Conservation (phyloP, 2,329 filamentous ascomycete genomes). For the Cephalotrichum gorgonifer region DNA sequence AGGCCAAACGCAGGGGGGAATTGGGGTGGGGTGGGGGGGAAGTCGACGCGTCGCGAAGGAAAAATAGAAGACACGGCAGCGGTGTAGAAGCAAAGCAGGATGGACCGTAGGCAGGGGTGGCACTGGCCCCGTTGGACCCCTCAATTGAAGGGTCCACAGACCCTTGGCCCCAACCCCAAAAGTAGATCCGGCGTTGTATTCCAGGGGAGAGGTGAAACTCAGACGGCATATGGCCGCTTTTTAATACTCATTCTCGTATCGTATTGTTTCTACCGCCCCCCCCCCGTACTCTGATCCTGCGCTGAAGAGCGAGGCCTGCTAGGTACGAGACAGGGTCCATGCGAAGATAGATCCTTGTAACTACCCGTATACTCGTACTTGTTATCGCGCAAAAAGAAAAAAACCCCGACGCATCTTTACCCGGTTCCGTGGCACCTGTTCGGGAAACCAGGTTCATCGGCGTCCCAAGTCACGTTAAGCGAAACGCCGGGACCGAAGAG, state of each 20-base stretch:
- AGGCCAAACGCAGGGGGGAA: no score
- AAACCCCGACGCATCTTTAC: background rate
- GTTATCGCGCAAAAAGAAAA: no score
- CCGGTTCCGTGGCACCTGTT: background rate
- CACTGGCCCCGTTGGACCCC: background rate
- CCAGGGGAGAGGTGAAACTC: background rate
- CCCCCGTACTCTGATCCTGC: no score
- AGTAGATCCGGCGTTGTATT: background rate
- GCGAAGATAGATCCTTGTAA: no score
- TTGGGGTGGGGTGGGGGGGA: no score
- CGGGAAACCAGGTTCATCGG: background rate
- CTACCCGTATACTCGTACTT: no score
- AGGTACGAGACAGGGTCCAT: no score
- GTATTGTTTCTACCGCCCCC: background rate
- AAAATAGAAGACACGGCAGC: background rate
- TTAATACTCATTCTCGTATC: background rate
- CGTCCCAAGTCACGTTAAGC: no score
- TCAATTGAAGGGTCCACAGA: background rate
- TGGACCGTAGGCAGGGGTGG: background rate
- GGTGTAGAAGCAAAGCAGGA: background rate
- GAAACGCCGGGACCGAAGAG: background rate
- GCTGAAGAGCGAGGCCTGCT: no score
- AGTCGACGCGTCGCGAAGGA: no score
- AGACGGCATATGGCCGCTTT: background rate
- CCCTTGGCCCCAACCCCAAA: no score